These are phyloP conservation scores for Suillus placidus DNA, from an alignment of 768 basidiomycete genomes.

Conservation along the genomic window DNA sequence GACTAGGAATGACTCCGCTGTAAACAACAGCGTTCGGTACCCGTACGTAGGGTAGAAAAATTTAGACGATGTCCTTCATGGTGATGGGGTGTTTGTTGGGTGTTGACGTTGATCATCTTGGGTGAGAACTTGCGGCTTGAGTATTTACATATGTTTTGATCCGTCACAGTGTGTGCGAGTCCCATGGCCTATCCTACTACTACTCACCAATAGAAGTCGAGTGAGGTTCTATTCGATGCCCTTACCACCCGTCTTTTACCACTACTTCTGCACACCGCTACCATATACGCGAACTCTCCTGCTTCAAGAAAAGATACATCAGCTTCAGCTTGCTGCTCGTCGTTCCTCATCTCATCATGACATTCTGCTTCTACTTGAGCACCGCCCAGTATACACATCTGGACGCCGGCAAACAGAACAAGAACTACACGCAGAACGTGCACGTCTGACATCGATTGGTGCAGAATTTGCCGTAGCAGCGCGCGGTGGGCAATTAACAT, in stretches of 20 bases:
- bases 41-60: background rate
- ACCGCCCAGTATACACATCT: conserved; percentile 91
- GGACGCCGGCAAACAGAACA: conserved; percentile 83
- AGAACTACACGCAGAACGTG: conserved; percentile 59
- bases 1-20: background rate
- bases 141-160: background rate
- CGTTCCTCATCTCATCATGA: conserved; percentile 55
- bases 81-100: background rate
- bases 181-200: too few species aligned
- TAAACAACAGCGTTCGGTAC: background rate
- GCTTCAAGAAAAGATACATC: conserved; percentile 73
- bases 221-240: conserved; percentile 25
- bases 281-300: conserved; percentile 71
- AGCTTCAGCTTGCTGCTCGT: conserved; percentile 59
- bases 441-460: conserved; percentile 71
- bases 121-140: too few species aligned
- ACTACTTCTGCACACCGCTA: conserved; percentile 76
- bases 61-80: background rate
- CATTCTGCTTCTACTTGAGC: conserved; percentile 80
- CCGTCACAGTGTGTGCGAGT: too few species aligned
- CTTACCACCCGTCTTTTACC: conserved; percentile 71
- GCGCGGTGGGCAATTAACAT: conserved; percentile 93
- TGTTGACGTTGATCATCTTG: too few species aligned
- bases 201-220: too few species aligned
- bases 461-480: conserved; percentile 85